phyloP scores from a whole-genome alignment of 768 basidiomycete species.

The Lentinula edodes region DNA sequence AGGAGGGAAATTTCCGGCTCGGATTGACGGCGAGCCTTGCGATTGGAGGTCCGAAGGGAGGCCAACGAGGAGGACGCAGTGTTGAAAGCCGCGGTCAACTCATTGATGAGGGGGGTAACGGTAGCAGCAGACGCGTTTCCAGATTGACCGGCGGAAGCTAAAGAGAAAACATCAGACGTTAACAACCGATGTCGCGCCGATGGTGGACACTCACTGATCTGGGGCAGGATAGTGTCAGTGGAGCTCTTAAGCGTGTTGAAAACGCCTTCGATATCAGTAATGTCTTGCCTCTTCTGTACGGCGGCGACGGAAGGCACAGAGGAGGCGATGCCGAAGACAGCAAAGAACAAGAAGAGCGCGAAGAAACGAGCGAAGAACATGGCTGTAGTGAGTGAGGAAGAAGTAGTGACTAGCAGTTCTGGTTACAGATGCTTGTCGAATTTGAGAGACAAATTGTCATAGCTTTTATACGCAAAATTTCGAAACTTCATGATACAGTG shows the following conservation, averaged over 20 bases:
- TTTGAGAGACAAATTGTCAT: background rate
- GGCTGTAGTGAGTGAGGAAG: background rate
- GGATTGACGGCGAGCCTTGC: conserved; percentile 15
- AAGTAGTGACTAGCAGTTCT: background rate
- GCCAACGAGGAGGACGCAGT: conserved; percentile 16
- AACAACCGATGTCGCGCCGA: background rate
- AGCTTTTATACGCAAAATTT: background rate
- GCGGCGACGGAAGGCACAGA: background rate
- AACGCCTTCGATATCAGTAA: background rate
- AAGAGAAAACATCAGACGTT: background rate
- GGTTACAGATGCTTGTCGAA: background rate
- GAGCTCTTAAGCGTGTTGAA: background rate
- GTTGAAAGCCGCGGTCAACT: conserved; percentile 17
- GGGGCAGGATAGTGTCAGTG: background rate
- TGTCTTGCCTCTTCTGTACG: background rate
- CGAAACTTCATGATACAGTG: too few relatives aligned
- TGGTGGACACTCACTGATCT: background rate
- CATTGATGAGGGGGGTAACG: conserved; percentile 15
- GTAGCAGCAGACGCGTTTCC: conserved; percentile 14
- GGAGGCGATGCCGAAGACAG: background rate
- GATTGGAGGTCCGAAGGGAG: conserved; percentile 7
- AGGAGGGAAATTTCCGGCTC: conserved; percentile 19
- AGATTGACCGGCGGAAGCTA: conserved; percentile 9
- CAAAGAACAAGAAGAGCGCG: background rate
- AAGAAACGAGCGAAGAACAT: conserved; percentile 4